These are phyloP conservation scores for Venturia pyrina DNA, from an alignment of 2,329 filamentous ascomycete genomes.

Conservation along the genomic window DNA sequence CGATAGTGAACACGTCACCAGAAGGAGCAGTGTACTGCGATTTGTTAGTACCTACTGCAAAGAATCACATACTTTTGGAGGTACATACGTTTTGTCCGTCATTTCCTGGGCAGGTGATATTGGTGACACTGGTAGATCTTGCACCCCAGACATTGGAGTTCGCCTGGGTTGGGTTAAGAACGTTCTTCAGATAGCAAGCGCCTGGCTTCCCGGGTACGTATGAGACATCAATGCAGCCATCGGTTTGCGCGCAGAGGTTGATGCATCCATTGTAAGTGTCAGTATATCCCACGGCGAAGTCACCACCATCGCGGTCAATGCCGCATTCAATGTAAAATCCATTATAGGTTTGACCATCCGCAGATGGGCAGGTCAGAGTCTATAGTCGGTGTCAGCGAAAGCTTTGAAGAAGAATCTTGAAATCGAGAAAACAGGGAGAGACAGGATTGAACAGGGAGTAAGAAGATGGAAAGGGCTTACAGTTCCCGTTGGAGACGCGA, in stretches of 20 bases:
- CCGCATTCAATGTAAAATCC: constrained; percentile 17
- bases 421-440: background rate
- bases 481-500: background rate
- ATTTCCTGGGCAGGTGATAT: background rate
- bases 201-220: constrained; percentile 14
- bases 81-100: background rate
- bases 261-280: constrained; percentile 14
- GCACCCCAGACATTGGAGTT: background rate
- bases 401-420: background rate
- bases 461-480: background rate
- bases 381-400: background rate
- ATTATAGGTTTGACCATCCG: constrained; percentile 14
- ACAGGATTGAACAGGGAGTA: background rate
- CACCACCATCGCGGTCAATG: constrained; percentile 13
- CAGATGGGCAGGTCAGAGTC: constrained; percentile 11
- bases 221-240: constrained; percentile 15
- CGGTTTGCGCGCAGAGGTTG: constrained; percentile 14
- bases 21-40: background rate
- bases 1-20: constrained; percentile 17
- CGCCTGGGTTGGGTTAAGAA: background rate
- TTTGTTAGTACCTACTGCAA: background rate
- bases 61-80: too few relatives aligned
- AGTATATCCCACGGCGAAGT: constrained; percentile 13
- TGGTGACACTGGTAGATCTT: too few relatives aligned
- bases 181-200: constrained; percentile 17